Base-by-base conservation (phyloP, 768 basidiomycete species). In the Pisolithus marmoratus region DNA sequence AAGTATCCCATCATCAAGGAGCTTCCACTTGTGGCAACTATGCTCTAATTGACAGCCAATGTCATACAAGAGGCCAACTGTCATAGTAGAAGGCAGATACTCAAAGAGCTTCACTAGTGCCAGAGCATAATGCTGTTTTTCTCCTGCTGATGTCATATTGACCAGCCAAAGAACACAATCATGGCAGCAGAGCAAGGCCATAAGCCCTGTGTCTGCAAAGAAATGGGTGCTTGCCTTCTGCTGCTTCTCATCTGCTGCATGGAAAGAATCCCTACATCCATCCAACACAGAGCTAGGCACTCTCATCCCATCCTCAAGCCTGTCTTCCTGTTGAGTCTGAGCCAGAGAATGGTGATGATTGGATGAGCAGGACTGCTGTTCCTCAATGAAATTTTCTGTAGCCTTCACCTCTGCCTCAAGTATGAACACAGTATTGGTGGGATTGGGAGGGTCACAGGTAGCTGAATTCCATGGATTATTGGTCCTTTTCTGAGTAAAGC, bases 231-330 rank as follows among this genome's bases (percentile, higher is more conserved):
- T 55, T 4, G 66, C 69, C 52, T 57, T 57, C 26, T 54, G 27
- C 3, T 49, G 49, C 31, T 51, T 49, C 52, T 57, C 55, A 23
- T 57, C 54, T 19, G 52, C 56, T 2, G 54, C 59, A 17, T 44
- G 23, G 52, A 72, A 73, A 15, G 65, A 66, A 2, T 62, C 61
- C 26, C 62, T 41, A 49, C 72, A 73, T 4, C 49, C 70, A 60
- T 72, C 59, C 1, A 72, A 59, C 7, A 67, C 60, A 24, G 66
- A 61, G 5, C 49, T 52, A 6, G 69, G 65, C 0, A 72, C 62
- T 23, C 46, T 50, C 50, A 69, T 60, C 8, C 54, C 54, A 12
- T 42, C 24, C 45, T 69, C 63, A 55, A 48, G 59, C 5, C 29
- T 45, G 9, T 60, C 46, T 17, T 51, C 44, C 48, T 49, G 19